Evolutionary conservation across 2,329 filamentous ascomycete species (phyloP).

Genomic region (Cadophora sp.): DNA sequence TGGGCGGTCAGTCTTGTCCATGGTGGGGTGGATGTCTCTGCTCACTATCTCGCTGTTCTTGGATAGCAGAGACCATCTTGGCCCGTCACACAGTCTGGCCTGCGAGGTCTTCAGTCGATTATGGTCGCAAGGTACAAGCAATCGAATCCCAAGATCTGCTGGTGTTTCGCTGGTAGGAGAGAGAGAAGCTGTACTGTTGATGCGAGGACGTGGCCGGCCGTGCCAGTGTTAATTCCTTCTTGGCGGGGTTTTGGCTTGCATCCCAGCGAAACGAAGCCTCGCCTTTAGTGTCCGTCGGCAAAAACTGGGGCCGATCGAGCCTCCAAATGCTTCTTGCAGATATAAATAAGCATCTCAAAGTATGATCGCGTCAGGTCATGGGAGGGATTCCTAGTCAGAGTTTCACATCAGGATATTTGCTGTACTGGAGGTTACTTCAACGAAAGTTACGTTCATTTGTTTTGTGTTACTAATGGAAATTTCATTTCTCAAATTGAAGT

Average conservation of each 20-base stretch:
- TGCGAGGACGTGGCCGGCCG: too few species aligned
- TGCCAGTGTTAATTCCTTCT: slow-evolving; percentile 11
- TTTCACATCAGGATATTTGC: too few species aligned
- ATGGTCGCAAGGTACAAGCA: slow-evolving; percentile 22
- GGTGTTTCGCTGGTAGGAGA: not conserved
- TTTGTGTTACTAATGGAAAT: too few species aligned
- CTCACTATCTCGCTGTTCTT: slow-evolving; percentile 81
- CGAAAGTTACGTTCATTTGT: too few species aligned
- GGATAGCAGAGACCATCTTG: slow-evolving; percentile 86
- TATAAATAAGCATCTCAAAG: not conserved
- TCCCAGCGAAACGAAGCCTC: not conserved
- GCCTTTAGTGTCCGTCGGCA: slow-evolving; percentile 1
- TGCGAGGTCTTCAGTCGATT: slow-evolving; percentile 18
- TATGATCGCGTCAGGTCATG: too few species aligned
- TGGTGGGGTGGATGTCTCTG: slow-evolving; percentile 23
- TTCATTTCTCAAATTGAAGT: too few species aligned
- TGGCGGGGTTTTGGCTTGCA: slow-evolving; percentile 18
- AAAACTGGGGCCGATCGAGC: not conserved
- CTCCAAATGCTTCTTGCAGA: too few species aligned
- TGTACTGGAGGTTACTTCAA: too few species aligned
- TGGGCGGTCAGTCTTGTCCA: slow-evolving; percentile 29
- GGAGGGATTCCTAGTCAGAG: too few species aligned
- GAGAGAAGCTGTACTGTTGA: too few species aligned
- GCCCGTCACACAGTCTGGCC: slow-evolving; percentile 29
- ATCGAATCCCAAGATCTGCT: slow-evolving; percentile 5